Percentiles rank a stretch among this genome's conserved stretches.
Conservation (phyloP, 306 rosid genomes). For the Acmispon strigosus region DNA sequence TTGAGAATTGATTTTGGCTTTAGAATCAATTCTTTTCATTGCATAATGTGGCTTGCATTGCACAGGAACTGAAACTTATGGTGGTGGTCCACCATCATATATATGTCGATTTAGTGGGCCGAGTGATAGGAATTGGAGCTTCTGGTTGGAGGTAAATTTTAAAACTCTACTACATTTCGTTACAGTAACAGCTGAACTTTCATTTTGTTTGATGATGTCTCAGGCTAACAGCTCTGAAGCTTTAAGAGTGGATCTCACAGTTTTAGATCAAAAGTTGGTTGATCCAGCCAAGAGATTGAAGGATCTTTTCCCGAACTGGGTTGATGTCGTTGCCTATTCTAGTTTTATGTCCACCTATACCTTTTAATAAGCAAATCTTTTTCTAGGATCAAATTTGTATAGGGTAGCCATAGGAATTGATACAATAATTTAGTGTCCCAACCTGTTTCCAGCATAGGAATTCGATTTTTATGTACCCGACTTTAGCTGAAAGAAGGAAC, state of each 20-base stretch:
- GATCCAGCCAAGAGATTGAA: constrained; percentile 60
- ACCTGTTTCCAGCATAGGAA: background rate
- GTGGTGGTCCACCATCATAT: constrained; percentile 72
- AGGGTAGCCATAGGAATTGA: constrained; percentile 14
- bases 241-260: constrained; percentile 72
- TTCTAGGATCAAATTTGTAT: constrained; percentile 19
- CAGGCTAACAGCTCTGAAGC: constrained; percentile 67
- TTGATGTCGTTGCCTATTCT: constrained; percentile 67
- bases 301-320: constrained; percentile 81
- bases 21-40: background rate
- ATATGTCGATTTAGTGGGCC: constrained; percentile 79
- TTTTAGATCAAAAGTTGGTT: constrained; percentile 70
- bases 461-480: background rate
- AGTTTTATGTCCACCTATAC: constrained; percentile 65
- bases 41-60: constrained; percentile 10
- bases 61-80: constrained; percentile 55
- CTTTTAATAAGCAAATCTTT: constrained; percentile 23
- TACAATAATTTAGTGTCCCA: background rate
- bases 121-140: constrained; percentile 68
- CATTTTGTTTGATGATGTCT: background rate
- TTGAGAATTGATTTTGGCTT: too few relatives aligned
- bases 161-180: background rate
- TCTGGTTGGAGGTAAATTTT: constrained; percentile 84
- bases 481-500: background rate
- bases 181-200: background rate